Evolutionary conservation across 2,329 filamentous ascomycete species (phyloP).

Genomic region (Didymella lethalis): DNA sequence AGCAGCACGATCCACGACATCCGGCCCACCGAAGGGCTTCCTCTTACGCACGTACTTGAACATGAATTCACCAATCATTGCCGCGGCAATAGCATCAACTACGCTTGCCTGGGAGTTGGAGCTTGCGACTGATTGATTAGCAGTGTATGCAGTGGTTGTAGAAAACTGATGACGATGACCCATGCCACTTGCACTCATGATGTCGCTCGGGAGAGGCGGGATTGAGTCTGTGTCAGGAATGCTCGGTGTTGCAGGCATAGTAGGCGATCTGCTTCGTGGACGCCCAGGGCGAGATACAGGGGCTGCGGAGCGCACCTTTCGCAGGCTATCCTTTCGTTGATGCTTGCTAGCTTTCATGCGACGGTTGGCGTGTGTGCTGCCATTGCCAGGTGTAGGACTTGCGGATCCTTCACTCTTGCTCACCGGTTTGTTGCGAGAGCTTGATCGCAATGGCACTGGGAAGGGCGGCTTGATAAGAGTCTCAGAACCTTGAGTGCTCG

Average conservation of each 20-base stretch:
- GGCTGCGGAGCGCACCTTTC: constrained; percentile 85
- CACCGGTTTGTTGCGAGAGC: constrained; percentile 77
- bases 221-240: constrained; percentile 73
- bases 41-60: constrained; percentile 87
- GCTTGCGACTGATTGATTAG: constrained; percentile 64
- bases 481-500: constrained; percentile 61
- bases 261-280: constrained; percentile 60
- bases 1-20: constrained; percentile 59
- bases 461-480: constrained; percentile 73
- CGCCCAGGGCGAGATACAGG: constrained; percentile 65
- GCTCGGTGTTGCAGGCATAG: constrained; percentile 72
- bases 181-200: constrained; percentile 61
- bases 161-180: constrained; percentile 67
- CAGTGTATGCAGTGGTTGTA: constrained; percentile 66
- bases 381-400: constrained; percentile 73
- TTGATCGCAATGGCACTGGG: constrained; percentile 87
- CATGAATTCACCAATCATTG: constrained; percentile 99
- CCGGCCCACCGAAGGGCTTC: constrained; percentile 86
- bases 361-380: constrained; percentile 39
- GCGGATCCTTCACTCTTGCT: constrained; percentile 77
- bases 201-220: constrained; percentile 77
- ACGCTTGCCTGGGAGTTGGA: constrained; percentile 76
- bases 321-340: constrained; percentile 67
- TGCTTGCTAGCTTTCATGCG: constrained; percentile 52
- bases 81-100: constrained; percentile 95